Evolutionary conservation across 2,329 filamentous ascomycete species (phyloP).

Genomic region (Aspergillus sp.): DNA sequence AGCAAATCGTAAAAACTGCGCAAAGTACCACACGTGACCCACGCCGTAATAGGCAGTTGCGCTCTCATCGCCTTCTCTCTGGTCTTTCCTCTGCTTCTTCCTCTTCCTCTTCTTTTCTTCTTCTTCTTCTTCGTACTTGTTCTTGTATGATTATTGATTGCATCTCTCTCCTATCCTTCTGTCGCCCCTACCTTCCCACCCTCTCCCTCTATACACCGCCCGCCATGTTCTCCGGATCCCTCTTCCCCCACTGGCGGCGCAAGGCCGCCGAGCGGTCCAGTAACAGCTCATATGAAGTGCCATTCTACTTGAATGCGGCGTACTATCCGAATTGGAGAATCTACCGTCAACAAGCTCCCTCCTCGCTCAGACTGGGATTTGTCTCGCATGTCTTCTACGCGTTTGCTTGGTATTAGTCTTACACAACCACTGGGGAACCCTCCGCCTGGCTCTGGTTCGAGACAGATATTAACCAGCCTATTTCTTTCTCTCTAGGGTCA

Average conservation of each 20-base stretch:
- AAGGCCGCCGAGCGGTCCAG: conserved; percentile 26
- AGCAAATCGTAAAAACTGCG: background rate
- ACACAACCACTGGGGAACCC: conserved; percentile 17
- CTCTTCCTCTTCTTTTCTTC: background rate
- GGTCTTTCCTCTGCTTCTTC: background rate
- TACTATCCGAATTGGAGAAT: conserved; percentile 82
- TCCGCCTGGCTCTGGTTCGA: background rate
- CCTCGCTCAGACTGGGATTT: conserved; percentile 70
- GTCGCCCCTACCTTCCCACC: background rate
- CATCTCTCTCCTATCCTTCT: background rate
- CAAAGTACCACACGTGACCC: background rate
- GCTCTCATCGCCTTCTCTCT: background rate
- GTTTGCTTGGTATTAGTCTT: conserved; percentile 60
- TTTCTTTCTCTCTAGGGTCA: conserved; percentile 53
- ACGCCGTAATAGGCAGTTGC: background rate
- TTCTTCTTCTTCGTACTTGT: background rate
- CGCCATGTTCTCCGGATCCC: conserved; percentile 21
- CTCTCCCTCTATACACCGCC: background rate
- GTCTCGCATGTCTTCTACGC: conserved; percentile 83
- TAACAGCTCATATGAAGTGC: conserved; percentile 34
- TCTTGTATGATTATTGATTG: too few relatives aligned
- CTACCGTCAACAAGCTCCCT: conserved; percentile 71
- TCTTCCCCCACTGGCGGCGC: conserved; percentile 26
- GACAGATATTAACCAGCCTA: conserved; percentile 25
- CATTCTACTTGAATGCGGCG: conserved; percentile 64